Percentiles rank a stretch among this genome's conserved stretches.
Evolutionary conservation across 2,329 filamentous ascomycete species (phyloP).

Genomic region (Madurella fahalii): DNA sequence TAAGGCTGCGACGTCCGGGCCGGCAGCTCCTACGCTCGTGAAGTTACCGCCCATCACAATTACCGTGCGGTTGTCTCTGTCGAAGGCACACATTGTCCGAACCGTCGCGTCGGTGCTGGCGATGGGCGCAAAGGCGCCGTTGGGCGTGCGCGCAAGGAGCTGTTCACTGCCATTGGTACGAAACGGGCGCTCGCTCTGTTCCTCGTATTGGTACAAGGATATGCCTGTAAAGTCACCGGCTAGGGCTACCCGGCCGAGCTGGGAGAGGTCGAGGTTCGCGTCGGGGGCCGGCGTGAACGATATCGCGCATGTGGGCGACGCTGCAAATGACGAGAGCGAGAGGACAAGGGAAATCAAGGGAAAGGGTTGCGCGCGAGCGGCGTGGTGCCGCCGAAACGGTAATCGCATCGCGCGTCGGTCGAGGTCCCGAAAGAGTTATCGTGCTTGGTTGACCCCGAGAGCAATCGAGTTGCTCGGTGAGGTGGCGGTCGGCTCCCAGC

Average conservation of each 20-base stretch:
- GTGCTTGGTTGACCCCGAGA: slow-evolving; percentile 14
- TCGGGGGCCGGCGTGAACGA: slow-evolving; percentile 60
- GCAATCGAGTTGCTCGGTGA: slow-evolving; percentile 19
- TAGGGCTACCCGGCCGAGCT: slow-evolving; percentile 78
- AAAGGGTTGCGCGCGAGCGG: slow-evolving; percentile 35
- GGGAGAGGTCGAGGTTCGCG: slow-evolving; percentile 71
- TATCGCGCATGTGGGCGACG: slow-evolving; percentile 42
- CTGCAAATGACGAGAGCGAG: slow-evolving; percentile 36
- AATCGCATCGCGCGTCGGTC: slow-evolving; percentile 44
- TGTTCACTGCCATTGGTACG: slow-evolving; percentile 75
- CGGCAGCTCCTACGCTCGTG: slow-evolving; percentile 60
- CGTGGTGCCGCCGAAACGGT: slow-evolving; percentile 40
- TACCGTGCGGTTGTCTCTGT: slow-evolving; percentile 59
- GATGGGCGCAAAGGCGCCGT: slow-evolving; percentile 74
- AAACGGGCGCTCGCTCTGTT: slow-evolving; percentile 66
- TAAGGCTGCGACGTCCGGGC: slow-evolving; percentile 49
- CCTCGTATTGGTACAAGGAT: slow-evolving; percentile 81
- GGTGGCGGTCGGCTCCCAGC: slow-evolving; percentile 15
- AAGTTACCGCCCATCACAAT: slow-evolving; percentile 93
- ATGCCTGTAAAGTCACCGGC: slow-evolving; percentile 88
- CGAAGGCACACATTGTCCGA: slow-evolving; percentile 79
- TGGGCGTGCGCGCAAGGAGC: slow-evolving; percentile 76
- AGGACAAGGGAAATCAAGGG: slow-evolving; percentile 33
- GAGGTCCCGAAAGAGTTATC: slow-evolving; percentile 5
- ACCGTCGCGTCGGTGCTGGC: slow-evolving; percentile 79